Percentiles rank a stretch among this genome's conserved stretches.
These are phyloP conservation scores for Ustilago vetiveriae DNA, from an alignment of 1,284 basidiomycete species.

Conservation along the genomic window DNA sequence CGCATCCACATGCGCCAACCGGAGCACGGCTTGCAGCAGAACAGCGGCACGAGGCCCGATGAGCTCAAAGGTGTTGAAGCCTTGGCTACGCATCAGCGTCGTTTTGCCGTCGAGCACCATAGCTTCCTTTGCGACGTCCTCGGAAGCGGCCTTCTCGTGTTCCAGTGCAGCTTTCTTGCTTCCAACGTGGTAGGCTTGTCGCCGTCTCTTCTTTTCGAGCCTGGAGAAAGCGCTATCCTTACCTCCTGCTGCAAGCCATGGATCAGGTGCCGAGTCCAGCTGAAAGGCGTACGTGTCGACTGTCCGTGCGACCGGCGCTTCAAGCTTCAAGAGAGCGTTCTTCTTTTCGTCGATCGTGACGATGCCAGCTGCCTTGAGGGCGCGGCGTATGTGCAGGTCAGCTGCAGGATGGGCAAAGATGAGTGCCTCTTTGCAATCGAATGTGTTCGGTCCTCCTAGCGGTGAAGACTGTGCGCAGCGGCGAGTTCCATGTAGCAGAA, in stretches of 20 bases:
- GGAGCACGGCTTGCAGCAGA: constrained; percentile 53
- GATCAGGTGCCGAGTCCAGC: constrained; percentile 45
- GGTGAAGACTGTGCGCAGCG: background rate
- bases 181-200: constrained; percentile 8
- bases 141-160: background rate
- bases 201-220: constrained; percentile 25
- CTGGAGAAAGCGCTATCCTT: constrained; percentile 35
- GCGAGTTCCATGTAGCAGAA: constrained; percentile 7
- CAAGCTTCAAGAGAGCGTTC: constrained; percentile 10
- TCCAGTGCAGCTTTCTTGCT: background rate
- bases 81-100: constrained; percentile 27
- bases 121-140: background rate
- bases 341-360: constrained; percentile 33
- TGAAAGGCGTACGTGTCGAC: constrained; percentile 15
- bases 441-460: background rate
- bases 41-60: constrained; percentile 45
- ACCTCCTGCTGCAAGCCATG: constrained; percentile 49
- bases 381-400: constrained; percentile 30
- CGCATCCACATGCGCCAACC: background rate
- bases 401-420: constrained; percentile 55
- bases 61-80: constrained; percentile 62
- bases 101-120: constrained; percentile 16
- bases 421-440: constrained; percentile 29
- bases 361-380: constrained; percentile 30
- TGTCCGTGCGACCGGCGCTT: background rate